These are phyloP conservation scores for Camelina laxa DNA, from an alignment of 345 rosid genomes.

Conservation along the genomic window DNA sequence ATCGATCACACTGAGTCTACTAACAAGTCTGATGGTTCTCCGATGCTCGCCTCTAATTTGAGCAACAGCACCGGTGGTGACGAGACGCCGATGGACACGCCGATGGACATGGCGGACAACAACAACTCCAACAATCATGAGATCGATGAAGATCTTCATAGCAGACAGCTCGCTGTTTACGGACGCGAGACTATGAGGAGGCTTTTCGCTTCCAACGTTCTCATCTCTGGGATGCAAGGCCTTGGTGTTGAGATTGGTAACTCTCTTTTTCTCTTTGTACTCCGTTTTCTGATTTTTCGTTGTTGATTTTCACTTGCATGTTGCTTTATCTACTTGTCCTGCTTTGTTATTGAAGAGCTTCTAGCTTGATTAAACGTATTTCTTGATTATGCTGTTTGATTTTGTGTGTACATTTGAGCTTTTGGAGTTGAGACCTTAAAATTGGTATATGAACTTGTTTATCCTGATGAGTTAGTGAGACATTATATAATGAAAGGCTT, in stretches of 20 bases:
- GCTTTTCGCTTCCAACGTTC: conserved; percentile 70
- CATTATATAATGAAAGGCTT: not conserved
- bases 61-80: conserved; percentile 25
- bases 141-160: conserved; percentile 80
- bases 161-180: conserved; percentile 80
- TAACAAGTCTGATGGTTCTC: conserved; percentile 18
- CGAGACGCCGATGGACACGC: conserved; percentile 20
- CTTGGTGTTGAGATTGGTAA: conserved; percentile 82
- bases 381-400: conserved; percentile 17
- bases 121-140: conserved; percentile 45
- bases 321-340: conserved; percentile 6
- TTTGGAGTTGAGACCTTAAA: not conserved
- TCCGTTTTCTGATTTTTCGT: conserved; percentile 1
- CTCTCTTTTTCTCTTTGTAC: not conserved
- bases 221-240: conserved; percentile 71
- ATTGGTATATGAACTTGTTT: conserved; percentile 12
- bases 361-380: conserved; percentile 5
- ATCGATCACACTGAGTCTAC: conserved; percentile 43
- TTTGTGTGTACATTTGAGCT: conserved; percentile 18
- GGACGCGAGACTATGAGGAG: conserved; percentile 80
- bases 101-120: conserved; percentile 43
- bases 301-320: conserved; percentile 28
- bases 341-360: not conserved
- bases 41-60: conserved; percentile 8
- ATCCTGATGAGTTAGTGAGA: conserved; percentile 8